These are phyloP conservation scores for Oleoguttula mirabilis DNA, from an alignment of 495 filamentous ascomycete genomes.

Conservation along the genomic window DNA sequence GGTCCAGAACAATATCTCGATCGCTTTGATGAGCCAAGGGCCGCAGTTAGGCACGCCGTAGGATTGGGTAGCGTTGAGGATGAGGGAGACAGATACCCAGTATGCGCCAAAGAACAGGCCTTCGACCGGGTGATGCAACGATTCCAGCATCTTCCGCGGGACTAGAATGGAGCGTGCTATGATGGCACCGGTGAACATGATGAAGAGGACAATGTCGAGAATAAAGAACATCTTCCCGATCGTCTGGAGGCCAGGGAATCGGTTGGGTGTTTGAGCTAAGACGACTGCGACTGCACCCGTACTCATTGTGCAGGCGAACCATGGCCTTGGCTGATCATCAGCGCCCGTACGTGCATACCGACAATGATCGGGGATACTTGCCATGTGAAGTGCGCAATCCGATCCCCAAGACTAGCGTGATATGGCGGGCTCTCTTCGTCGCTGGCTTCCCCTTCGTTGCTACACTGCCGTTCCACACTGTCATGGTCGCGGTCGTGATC, in stretches of 20 bases:
- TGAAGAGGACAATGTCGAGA: slow-evolving; percentile 43
- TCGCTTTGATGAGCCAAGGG: slow-evolving; percentile 31
- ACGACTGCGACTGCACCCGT: slow-evolving; percentile 22
- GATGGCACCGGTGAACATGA: slow-evolving; percentile 40
- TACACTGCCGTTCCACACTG: too few relatives aligned
- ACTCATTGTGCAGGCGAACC: slow-evolving; percentile 24
- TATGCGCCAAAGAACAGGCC: slow-evolving; percentile 18
- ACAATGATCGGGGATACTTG: not conserved
- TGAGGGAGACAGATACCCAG: slow-evolving; percentile 20
- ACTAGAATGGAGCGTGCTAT: slow-evolving; percentile 26
- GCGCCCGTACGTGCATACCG: not conserved
- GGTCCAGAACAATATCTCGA: slow-evolving; percentile 41
- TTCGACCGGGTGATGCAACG: slow-evolving; percentile 22
- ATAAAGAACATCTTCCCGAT: slow-evolving; percentile 33
- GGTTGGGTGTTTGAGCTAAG: slow-evolving; percentile 18
- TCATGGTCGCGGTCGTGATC: too few relatives aligned
- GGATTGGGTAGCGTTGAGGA: slow-evolving; percentile 14
- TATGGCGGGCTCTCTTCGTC: too few relatives aligned
- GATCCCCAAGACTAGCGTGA: too few relatives aligned
- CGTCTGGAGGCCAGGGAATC: slow-evolving; percentile 24
- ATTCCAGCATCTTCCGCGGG: slow-evolving; percentile 1
- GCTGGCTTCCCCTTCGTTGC: too few relatives aligned
- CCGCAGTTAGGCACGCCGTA: slow-evolving; percentile 22
- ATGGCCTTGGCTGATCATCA: slow-evolving; percentile 8
- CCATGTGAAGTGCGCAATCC: slow-evolving; percentile 10